These are phyloP conservation scores for Aschersonia sp. DNA, from an alignment of 2,329 filamentous ascomycete genomes.

Conservation along the genomic window DNA sequence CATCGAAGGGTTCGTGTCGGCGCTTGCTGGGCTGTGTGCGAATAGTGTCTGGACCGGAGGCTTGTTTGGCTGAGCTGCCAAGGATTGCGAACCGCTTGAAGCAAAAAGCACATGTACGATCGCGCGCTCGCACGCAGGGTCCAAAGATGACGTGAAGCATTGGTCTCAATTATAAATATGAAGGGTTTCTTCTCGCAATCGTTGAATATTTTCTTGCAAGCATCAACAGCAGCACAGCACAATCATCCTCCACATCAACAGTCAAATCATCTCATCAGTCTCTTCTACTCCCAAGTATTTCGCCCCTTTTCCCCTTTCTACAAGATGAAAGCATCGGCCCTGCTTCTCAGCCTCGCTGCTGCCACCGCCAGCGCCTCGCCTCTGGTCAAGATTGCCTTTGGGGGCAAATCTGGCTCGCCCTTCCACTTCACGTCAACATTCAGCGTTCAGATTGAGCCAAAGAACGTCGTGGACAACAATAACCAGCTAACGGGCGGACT, in stretches of 20 bases:
- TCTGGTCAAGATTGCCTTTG: neutral
- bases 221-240: too few relatives aligned
- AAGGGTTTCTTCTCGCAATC: too few relatives aligned
- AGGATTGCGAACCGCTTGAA: too few relatives aligned
- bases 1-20: neutral
- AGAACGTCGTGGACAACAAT: neutral
- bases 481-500: conserved; percentile 21
- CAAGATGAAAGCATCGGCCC: conserved; percentile 2
- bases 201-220: too few relatives aligned
- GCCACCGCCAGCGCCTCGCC: neutral
- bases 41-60: too few relatives aligned
- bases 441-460: neutral
- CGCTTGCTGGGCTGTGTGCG: too few relatives aligned
- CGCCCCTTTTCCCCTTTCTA: neutral
- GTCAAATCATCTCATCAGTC: neutral
- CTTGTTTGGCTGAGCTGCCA: too few relatives aligned
- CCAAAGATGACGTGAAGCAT: too few relatives aligned
- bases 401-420: neutral
- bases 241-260: neutral
- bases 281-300: neutral
- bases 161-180: too few relatives aligned
- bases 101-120: too few relatives aligned
- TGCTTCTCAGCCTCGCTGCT: neutral
- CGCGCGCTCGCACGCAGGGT: too few relatives aligned
- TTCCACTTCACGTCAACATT: conserved; percentile 1